These are phyloP conservation scores for Pseudogymnoascus sp. DNA, from an alignment of 2,329 filamentous ascomycete genomes.

Conservation along the genomic window DNA sequence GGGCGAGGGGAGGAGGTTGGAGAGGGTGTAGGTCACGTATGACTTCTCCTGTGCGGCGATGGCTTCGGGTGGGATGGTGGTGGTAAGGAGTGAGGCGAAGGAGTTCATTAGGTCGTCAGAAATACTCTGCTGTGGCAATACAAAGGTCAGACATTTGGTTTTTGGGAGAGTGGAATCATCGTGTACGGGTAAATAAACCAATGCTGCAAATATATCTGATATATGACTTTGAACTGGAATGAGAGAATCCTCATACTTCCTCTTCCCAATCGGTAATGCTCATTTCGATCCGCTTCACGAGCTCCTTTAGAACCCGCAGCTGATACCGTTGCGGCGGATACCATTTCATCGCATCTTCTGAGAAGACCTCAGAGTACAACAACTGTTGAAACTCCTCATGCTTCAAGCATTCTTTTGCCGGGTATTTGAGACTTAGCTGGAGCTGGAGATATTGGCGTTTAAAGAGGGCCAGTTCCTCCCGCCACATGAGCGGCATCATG, in stretches of 20 bases:
- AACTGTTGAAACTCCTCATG: slow-evolving; percentile 53
- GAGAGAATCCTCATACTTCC: slow-evolving; percentile 57
- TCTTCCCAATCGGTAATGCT: slow-evolving; percentile 74
- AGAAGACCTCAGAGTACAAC: slow-evolving; percentile 60
- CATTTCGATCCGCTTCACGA: slow-evolving; percentile 61
- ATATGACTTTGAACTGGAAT: slow-evolving; percentile 12
- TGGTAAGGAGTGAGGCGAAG: slow-evolving; percentile 56
- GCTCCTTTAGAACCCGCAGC: slow-evolving; percentile 61
- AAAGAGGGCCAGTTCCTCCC: slow-evolving; percentile 41
- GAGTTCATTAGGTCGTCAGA: slow-evolving; percentile 69
- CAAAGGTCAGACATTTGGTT: slow-evolving; percentile 19
- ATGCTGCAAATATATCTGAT: slow-evolving; percentile 12
- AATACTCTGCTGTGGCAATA: slow-evolving; percentile 54
- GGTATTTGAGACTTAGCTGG: slow-evolving; percentile 56
- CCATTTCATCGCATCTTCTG: slow-evolving; percentile 43
- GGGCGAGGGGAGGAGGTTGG: slow-evolving; percentile 12
- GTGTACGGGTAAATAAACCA: slow-evolving; percentile 1
- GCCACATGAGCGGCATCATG: slow-evolving; percentile 20
- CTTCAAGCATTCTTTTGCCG: slow-evolving; percentile 48
- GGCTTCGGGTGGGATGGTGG: slow-evolving; percentile 54
- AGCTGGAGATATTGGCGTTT: slow-evolving; percentile 74
- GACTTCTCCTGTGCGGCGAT: slow-evolving; percentile 61
- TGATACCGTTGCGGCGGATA: slow-evolving; percentile 63
- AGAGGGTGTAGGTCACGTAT: slow-evolving; percentile 61
- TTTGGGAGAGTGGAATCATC: neutral